phyloP scores from a whole-genome alignment of 345 rosid genomes.

The Fremontodendron californicum region DNA sequence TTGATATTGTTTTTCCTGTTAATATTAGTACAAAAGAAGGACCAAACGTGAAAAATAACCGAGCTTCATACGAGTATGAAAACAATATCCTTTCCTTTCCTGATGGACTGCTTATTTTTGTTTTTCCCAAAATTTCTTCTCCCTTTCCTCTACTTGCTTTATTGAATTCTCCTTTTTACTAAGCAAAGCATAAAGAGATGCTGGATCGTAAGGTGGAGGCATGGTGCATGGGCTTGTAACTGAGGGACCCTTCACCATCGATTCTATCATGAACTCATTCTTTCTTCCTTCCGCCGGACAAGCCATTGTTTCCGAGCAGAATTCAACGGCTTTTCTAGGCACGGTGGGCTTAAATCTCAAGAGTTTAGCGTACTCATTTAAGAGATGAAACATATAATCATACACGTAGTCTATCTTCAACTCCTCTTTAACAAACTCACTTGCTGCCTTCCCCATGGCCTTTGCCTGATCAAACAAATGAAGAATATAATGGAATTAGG shows the following conservation, averaged over 20 bases:
- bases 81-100: neutral
- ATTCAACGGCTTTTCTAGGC: slow-evolving; percentile 38
- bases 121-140: slow-evolving; percentile 10
- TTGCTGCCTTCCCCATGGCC: slow-evolving; percentile 56
- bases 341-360: slow-evolving; percentile 53
- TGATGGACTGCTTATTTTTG: neutral
- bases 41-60: neutral
- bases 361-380: slow-evolving; percentile 60
- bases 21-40: neutral
- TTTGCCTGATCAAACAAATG: slow-evolving; percentile 44
- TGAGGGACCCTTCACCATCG: slow-evolving; percentile 61
- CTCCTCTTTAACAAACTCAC: slow-evolving; percentile 45
- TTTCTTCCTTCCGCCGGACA: slow-evolving; percentile 45
- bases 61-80: neutral
- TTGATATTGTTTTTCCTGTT: neutral
- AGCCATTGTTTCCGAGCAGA: slow-evolving; percentile 61
- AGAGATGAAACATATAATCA: slow-evolving; percentile 77
- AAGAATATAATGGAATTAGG: neutral
- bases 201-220: slow-evolving; percentile 60
- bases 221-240: slow-evolving; percentile 51
- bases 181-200: slow-evolving; percentile 29
- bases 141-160: slow-evolving; percentile 13
- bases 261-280: slow-evolving; percentile 58
- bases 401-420: slow-evolving; percentile 65
- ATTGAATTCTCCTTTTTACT: slow-evolving; percentile 30